phyloP scores from a whole-genome alignment of 1,284 basidiomycete genomes.

The Ceratobasidium sp. region DNA sequence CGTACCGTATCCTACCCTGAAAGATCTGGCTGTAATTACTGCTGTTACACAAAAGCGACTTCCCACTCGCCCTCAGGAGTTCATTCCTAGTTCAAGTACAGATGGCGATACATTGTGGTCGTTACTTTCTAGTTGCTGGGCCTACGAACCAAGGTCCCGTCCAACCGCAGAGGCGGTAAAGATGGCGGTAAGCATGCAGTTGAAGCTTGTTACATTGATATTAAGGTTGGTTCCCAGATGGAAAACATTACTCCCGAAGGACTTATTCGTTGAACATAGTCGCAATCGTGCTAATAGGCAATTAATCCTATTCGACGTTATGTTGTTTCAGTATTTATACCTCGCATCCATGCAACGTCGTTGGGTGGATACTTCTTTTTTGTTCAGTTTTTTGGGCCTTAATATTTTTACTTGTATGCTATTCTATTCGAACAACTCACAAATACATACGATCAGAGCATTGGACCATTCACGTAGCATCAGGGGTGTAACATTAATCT shows the following conservation, averaged over 20 bases:
- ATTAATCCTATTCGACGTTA: not conserved
- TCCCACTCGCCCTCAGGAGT: slow-evolving; percentile 1
- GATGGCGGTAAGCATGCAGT: not conserved
- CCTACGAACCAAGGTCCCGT: not conserved
- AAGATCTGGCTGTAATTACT: not conserved
- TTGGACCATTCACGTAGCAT: too few species aligned
- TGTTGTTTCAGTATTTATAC: not conserved
- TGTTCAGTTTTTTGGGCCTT: too few species aligned
- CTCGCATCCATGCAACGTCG: too few species aligned
- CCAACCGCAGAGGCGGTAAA: not conserved
- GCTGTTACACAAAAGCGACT: not conserved
- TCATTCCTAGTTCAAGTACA: not conserved
- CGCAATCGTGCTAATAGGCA: not conserved
- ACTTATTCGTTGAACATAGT: not conserved
- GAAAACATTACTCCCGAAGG: slow-evolving; percentile 4
- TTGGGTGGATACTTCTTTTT: too few species aligned
- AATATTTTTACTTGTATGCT: too few species aligned
- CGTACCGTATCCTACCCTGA: slow-evolving; percentile 1
- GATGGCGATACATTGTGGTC: slow-evolving; percentile 13
- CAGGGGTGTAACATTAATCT: too few species aligned
- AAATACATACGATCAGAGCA: too few species aligned
- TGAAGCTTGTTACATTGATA: not conserved
- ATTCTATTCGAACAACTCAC: too few species aligned
- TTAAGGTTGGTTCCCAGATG: not conserved
- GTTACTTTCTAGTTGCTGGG: slow-evolving; percentile 13